Conservation (phyloP, 2,329 filamentous ascomycete genomes). For the Xylariaceae sp. region DNA sequence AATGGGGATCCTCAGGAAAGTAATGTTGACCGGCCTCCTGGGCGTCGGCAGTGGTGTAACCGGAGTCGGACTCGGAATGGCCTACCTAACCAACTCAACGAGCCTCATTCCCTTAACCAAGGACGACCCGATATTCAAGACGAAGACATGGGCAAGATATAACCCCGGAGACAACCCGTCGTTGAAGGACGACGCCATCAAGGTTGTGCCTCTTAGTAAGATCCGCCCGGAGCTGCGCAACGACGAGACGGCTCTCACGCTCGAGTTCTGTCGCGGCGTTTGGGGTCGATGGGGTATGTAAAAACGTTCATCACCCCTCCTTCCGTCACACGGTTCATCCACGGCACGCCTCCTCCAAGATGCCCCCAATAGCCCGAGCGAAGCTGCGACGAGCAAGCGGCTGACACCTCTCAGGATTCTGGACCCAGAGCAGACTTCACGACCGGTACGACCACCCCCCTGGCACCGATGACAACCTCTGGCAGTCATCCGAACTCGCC, state of each 20-base stretch:
- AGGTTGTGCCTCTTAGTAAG: slow-evolving; percentile 55
- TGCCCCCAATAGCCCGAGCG: background rate
- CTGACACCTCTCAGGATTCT: slow-evolving; percentile 41
- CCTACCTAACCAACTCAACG: slow-evolving; percentile 49
- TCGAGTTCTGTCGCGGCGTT: slow-evolving; percentile 62
- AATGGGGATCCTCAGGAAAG: slow-evolving; percentile 49
- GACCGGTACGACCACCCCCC: slow-evolving; percentile 30
- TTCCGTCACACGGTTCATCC: background rate
- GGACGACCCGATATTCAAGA: slow-evolving; percentile 57
- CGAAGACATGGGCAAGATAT: slow-evolving; percentile 49
- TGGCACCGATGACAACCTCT: slow-evolving; percentile 29
- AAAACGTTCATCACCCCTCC: slow-evolving; percentile 10
- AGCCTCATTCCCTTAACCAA: slow-evolving; percentile 51
- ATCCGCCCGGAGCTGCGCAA: slow-evolving; percentile 61
- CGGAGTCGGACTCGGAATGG: slow-evolving; percentile 43
- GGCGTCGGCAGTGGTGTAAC: slow-evolving; percentile 45
- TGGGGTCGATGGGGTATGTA: slow-evolving; percentile 59
- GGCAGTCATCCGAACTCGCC: slow-evolving; percentile 29
- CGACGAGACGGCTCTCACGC: slow-evolving; percentile 50
- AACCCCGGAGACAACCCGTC: slow-evolving; percentile 60
- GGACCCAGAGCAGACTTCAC: slow-evolving; percentile 29
- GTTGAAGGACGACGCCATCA: slow-evolving; percentile 59
- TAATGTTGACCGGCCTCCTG: slow-evolving; percentile 39
- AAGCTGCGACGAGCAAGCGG: background rate
- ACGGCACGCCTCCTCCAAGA: background rate